These are phyloP conservation scores for Erysimum cheiri DNA, from an alignment of 441 rosid species.

Conservation along the genomic window DNA sequence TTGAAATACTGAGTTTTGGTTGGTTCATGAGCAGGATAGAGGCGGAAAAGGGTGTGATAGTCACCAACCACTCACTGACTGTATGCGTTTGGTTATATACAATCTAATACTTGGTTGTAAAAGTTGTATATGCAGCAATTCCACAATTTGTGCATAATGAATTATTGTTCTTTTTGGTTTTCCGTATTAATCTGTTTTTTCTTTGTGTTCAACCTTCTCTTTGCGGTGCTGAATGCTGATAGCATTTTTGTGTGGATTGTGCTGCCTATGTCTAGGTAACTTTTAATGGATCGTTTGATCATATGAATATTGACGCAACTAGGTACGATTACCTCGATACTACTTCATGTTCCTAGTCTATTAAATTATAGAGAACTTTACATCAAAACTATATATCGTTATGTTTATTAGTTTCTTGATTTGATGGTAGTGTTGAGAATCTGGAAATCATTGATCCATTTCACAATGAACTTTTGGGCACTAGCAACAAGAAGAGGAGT, in stretches of 20 bases:
- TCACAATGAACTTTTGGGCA: slow-evolving; percentile 85
- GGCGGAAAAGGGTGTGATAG: slow-evolving; percentile 89
- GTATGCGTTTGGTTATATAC: slow-evolving; percentile 53
- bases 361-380: slow-evolving; percentile 11
- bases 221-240: slow-evolving; percentile 29
- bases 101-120: neutral
- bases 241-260: slow-evolving; percentile 30
- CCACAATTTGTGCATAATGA: slow-evolving; percentile 11
- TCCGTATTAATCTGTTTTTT: slow-evolving; percentile 15
- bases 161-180: neutral
- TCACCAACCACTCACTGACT: slow-evolving; percentile 87
- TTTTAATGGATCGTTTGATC: slow-evolving; percentile 98
- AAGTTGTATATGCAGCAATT: slow-evolving; percentile 15
- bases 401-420: slow-evolving; percentile 31
- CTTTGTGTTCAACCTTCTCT: slow-evolving; percentile 16
- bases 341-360: slow-evolving; percentile 30
- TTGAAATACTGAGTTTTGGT: slow-evolving; percentile 33
- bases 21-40: slow-evolving; percentile 72
- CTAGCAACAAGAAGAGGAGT: slow-evolving; percentile 93
- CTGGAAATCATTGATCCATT: slow-evolving; percentile 93
- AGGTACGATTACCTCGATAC: slow-evolving; percentile 58
- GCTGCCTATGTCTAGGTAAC: slow-evolving; percentile 65
- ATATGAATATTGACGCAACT: slow-evolving; percentile 94
- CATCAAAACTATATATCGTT: slow-evolving; percentile 1
- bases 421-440: slow-evolving; percentile 81